Evolutionary conservation across 2,329 filamentous ascomycete genomes (phyloP).

Genomic region (Colletotrichum sublineola): DNA sequence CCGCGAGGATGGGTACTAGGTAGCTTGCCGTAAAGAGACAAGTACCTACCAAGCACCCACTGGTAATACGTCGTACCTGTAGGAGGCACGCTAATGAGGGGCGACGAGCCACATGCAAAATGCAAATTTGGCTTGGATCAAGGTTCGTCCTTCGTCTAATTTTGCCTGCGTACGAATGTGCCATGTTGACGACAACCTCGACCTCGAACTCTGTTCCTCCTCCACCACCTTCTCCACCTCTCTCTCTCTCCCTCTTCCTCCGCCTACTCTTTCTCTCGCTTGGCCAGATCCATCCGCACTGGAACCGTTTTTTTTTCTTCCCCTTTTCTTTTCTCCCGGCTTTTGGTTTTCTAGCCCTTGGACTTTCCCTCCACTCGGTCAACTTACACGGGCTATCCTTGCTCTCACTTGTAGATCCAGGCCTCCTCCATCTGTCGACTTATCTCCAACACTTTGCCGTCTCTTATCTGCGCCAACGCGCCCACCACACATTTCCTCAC

Average conservation of each 20-base stretch:
- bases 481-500: constrained; percentile 16
- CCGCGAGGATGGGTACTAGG: constrained; percentile 24
- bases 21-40: constrained; percentile 20
- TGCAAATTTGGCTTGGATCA: constrained; percentile 43
- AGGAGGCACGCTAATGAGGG: constrained; percentile 37
- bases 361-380: constrained; percentile 20
- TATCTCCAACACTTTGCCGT: constrained; percentile 31
- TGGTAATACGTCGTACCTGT: constrained; percentile 17
- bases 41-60: constrained; percentile 9
- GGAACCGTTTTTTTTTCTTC: constrained; percentile 6
- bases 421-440: constrained; percentile 25
- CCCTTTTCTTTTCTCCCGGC: not conserved
- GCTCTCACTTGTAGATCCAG: constrained; percentile 37
- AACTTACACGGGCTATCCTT: constrained; percentile 39
- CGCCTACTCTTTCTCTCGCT: not conserved
- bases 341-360: constrained; percentile 24
- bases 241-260: constrained; percentile 7
- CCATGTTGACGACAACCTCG: constrained; percentile 41
- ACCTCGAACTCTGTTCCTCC: constrained; percentile 8
- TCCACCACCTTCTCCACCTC: not conserved
- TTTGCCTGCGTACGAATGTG: constrained; percentile 16
- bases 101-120: constrained; percentile 42
- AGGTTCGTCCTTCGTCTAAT: constrained; percentile 40
- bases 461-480: constrained; percentile 33
- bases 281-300: not conserved